Conservation (phyloP, 768 basidiomycete species). For the Sarcodon aspratus region DNA sequence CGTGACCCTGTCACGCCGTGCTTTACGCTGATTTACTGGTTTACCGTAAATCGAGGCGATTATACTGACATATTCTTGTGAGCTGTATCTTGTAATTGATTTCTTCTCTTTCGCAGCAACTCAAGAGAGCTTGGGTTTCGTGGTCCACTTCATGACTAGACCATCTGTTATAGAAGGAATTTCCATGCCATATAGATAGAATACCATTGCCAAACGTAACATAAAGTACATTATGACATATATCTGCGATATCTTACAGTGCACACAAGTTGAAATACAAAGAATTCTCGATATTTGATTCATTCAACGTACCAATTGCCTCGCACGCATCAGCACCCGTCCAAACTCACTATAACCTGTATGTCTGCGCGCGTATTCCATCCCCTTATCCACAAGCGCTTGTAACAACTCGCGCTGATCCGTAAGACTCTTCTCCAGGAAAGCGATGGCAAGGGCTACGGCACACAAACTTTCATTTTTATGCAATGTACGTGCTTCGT, state of each 20-base stretch:
- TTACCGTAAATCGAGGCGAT: too few species aligned
- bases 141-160: slow-evolving; percentile 7
- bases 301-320: neutral
- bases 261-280: too few species aligned
- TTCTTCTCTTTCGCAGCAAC: slow-evolving; percentile 36
- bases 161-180: neutral
- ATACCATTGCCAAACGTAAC: too few species aligned
- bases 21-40: too few species aligned
- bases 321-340: neutral
- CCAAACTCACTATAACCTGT: neutral
- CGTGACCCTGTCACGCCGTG: neutral
- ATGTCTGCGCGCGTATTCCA: slow-evolving; percentile 21
- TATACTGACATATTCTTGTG: neutral
- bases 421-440: slow-evolving; percentile 24
- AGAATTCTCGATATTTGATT: too few species aligned
- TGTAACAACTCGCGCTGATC: slow-evolving; percentile 30
- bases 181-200: neutral
- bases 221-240: too few species aligned
- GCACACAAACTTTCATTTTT: slow-evolving; percentile 32
- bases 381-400: slow-evolving; percentile 28
- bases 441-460: slow-evolving; percentile 36
- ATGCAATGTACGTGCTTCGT: slow-evolving; percentile 17
- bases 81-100: neutral
- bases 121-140: slow-evolving; percentile 50
- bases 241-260: too few species aligned